Evolutionary conservation across 2,329 filamentous ascomycete genomes (phyloP), one percentile per base, ranked within the genome.

Genomic region (Fusarium ramigenum): DNA sequence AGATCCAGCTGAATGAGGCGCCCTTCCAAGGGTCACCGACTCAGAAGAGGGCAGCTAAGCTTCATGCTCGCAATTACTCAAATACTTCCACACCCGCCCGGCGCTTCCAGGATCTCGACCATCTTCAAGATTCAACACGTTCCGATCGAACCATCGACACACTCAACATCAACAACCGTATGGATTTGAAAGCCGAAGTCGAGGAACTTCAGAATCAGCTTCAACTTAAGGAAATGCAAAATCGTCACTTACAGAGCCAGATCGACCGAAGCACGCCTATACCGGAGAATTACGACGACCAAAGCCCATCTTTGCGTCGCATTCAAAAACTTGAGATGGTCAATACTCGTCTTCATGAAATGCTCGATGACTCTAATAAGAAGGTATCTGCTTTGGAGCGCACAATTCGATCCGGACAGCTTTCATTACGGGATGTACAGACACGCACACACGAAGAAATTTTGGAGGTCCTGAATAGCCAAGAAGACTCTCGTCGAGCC

Each of bases 121-220:
- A 87, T 23, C 78, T 86, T 39, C 88, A 92, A 71, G 93, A 97
- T 78, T 97, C 95, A 40, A 91, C 89, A 65, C 91, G 93, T 44
- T 97, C 95, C 5, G 96, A 98, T 79, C 89, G 91, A 63, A 97
- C 94, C 2, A 90, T 79, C 30, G 96, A 98, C 80, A 93, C 94
- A 21, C 85, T 95, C 46, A 92, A 91, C 74, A 94, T 94, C 83
- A 96, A 96, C 83, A 94, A 93, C 78, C 92, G 93, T 43, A 96
- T 97, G 91, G 96, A 98, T 79, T 86, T 97, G 67, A 96, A 95
- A 78, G 90, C 94, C 7, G 95, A 98, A 78, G 87, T 98, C 18
- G 96, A 98, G 80, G 92, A 97, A 81, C 87, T 97, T 32, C 96
- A 98, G 80, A 98, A 97, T 80, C 94, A 97, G 80, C 88, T 98